phyloP scores from a whole-genome alignment of 2,329 filamentous ascomycete species.

The Ophiostoma sp. region DNA sequence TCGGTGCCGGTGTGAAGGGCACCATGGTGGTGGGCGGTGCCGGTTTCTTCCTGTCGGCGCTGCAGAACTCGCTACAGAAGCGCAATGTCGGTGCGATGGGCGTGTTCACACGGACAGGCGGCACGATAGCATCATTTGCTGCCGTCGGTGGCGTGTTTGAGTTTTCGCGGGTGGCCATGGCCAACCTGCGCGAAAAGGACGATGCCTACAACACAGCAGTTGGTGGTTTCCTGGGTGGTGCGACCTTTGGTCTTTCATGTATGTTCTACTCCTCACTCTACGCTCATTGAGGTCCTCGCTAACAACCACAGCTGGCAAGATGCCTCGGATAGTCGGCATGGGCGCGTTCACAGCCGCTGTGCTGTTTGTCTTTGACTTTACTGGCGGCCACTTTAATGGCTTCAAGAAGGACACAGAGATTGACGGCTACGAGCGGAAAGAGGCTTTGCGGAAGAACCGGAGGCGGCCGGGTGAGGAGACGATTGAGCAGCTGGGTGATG shows the following conservation, averaged over 20 bases:
- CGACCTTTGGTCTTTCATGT: slow-evolving; percentile 69
- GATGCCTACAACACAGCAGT: slow-evolving; percentile 70
- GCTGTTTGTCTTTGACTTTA: slow-evolving; percentile 62
- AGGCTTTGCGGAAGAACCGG: slow-evolving; percentile 66
- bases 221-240: slow-evolving; percentile 71
- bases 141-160: slow-evolving; percentile 69
- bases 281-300: background rate
- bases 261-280: slow-evolving; percentile 33
- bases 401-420: slow-evolving; percentile 48
- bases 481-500: slow-evolving; percentile 75
- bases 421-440: slow-evolving; percentile 70
- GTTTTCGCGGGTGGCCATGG: slow-evolving; percentile 69
- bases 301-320: slow-evolving; percentile 49
- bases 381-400: slow-evolving; percentile 54
- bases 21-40: slow-evolving; percentile 52
- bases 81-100: slow-evolving; percentile 76
- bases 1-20: slow-evolving; percentile 50
- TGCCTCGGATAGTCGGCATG: slow-evolving; percentile 66
- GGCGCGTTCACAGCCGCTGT: slow-evolving; percentile 52
- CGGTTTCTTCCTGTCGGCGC: slow-evolving; percentile 49
- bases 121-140: slow-evolving; percentile 64
- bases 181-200: slow-evolving; percentile 81
- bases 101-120: slow-evolving; percentile 72
- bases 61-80: slow-evolving; percentile 82
- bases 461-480: slow-evolving; percentile 74